These are phyloP conservation scores for Volvariella surrecta DNA, from an alignment of 1,284 basidiomycete species.

Conservation along the genomic window DNA sequence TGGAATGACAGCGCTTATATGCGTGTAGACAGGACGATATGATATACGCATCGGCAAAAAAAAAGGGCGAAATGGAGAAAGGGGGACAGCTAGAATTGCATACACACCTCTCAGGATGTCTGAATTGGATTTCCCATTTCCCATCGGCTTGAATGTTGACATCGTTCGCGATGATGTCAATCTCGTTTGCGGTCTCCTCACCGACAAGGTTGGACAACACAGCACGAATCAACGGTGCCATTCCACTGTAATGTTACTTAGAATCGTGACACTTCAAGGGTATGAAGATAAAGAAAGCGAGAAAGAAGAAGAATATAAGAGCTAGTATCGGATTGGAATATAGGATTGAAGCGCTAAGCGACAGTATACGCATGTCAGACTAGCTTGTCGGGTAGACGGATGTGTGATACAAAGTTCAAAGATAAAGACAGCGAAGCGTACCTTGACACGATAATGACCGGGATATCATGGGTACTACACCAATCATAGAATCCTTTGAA, in stretches of 20 bases:
- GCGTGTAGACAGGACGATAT: too few relatives aligned
- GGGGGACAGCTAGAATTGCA: background rate
- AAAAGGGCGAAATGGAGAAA: background rate
- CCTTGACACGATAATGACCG: conserved; percentile 91
- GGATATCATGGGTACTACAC: conserved; percentile 71
- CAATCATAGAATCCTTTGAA: conserved; percentile 83
- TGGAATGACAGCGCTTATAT: too few relatives aligned
- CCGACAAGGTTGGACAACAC: conserved; percentile 77
- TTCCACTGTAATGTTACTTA: conserved; percentile 50
- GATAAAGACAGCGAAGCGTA: conserved; percentile 16
- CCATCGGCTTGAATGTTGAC: conserved; percentile 56
- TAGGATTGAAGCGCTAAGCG: too few relatives aligned
- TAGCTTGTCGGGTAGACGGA: conserved; percentile 1
- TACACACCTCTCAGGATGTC: conserved; percentile 75
- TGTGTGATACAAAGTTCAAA: too few relatives aligned
- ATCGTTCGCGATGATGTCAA: conserved; percentile 89
- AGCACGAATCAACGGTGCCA: conserved; percentile 86
- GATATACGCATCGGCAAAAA: too few relatives aligned
- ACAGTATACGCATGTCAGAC: background rate
- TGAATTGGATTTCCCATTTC: conserved; percentile 80
- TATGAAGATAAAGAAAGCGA: background rate
- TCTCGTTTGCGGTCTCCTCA: conserved; percentile 61
- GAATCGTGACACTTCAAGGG: background rate
- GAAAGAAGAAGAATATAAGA: conserved; percentile 3
- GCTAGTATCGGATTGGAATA: background rate